These are phyloP conservation scores for Phyllosticta ampelicida DNA, from an alignment of 2,329 filamentous ascomycete genomes.

Conservation along the genomic window DNA sequence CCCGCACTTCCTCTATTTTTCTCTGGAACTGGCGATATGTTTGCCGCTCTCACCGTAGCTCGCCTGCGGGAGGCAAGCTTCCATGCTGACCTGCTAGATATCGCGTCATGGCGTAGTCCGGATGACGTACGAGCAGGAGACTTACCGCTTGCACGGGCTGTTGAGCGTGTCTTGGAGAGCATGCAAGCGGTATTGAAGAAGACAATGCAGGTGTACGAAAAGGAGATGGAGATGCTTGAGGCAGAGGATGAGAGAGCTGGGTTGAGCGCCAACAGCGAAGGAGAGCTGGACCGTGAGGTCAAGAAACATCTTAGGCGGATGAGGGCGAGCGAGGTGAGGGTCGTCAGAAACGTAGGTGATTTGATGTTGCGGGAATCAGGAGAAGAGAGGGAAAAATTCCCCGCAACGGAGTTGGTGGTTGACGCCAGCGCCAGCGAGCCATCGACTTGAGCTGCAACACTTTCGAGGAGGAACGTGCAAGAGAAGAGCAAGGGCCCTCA, in stretches of 20 bases:
- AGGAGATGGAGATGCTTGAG: constrained; percentile 44
- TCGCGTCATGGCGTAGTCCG: constrained; percentile 61
- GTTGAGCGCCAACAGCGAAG: constrained; percentile 33
- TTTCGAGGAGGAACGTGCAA: too few relatives aligned
- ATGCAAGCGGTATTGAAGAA: constrained; percentile 77
- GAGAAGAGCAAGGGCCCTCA: background rate
- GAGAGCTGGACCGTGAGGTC: constrained; percentile 41
- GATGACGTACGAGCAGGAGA: constrained; percentile 60
- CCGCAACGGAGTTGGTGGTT: constrained; percentile 34
- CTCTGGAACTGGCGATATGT: constrained; percentile 96
- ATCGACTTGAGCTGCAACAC: background rate
- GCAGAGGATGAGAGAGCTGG: constrained; percentile 34
- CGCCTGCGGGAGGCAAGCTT: constrained; percentile 74
- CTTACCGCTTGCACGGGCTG: constrained; percentile 71
- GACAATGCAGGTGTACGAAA: constrained; percentile 55
- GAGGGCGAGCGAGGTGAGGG: constrained; percentile 77
- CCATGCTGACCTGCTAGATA: constrained; percentile 40
- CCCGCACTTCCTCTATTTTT: constrained; percentile 89
- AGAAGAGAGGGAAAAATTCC: constrained; percentile 51
- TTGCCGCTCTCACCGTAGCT: constrained; percentile 80
- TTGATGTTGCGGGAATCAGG: constrained; percentile 58
- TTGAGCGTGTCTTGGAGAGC: constrained; percentile 77
- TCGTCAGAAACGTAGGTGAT: constrained; percentile 64
- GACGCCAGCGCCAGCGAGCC: background rate
- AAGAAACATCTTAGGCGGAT: constrained; percentile 53